Evolutionary conservation across 495 filamentous ascomycete genomes (phyloP).

Genomic region (Thermochaetoides thermophila): DNA sequence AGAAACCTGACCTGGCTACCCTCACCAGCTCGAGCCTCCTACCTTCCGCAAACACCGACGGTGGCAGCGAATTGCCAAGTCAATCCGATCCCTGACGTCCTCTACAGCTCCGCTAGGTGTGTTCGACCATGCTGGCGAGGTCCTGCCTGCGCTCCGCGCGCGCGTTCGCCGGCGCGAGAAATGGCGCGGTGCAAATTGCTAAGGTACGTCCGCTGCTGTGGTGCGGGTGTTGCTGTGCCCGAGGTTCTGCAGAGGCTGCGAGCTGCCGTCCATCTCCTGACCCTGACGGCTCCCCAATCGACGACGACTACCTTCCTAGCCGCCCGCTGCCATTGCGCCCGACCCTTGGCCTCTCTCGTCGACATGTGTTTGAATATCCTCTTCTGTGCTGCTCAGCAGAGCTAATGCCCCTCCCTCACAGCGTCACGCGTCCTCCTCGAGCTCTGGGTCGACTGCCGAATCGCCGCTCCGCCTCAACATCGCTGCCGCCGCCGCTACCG

Average conservation of each 20-base stretch:
- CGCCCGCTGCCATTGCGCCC: no score
- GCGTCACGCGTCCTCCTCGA: conserved; percentile 48
- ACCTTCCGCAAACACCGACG: conserved; percentile 17
- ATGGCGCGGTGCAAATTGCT: conserved; percentile 40
- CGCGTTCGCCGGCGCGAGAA: conserved; percentile 55
- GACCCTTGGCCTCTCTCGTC: conserved; percentile 1
- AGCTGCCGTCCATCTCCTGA: conserved; percentile 6
- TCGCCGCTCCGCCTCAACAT: conserved; percentile 57
- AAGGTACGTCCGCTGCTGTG: conserved; percentile 40
- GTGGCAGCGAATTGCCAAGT: conserved; percentile 28
- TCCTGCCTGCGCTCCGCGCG: conserved; percentile 69
- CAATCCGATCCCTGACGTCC: conserved; percentile 17
- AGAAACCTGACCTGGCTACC: conserved; percentile 19
- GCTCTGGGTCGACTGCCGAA: conserved; percentile 39
- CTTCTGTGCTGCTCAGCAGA: conserved; percentile 4
- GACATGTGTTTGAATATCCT: conserved; percentile 1
- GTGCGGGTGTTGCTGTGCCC: conserved; percentile 5
- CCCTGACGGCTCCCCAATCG: no score
- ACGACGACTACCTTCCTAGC: no score
- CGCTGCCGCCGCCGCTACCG: conserved; percentile 68
- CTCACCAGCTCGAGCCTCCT: conserved; percentile 16
- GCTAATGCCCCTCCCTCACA: conserved; percentile 21
- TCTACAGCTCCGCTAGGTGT: conserved; percentile 32
- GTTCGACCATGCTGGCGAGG: conserved; percentile 69
- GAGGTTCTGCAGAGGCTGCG: background rate